Conservation (phyloP, 305 asterid genomes). For the Solanum hybrid region DNA sequence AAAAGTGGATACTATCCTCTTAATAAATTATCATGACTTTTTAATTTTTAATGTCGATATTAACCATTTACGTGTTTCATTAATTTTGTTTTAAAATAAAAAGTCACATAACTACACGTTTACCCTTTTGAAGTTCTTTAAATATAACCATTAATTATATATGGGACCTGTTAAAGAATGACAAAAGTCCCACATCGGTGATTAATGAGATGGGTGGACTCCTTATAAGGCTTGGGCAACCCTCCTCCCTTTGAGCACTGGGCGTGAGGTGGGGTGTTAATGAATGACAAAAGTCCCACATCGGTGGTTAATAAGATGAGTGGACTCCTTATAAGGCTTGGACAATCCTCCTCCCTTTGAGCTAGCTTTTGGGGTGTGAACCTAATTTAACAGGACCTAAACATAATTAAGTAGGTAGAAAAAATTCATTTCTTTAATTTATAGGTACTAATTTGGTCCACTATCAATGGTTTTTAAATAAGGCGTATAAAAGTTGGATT, state of each 20-base stretch:
- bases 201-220: too few species aligned
- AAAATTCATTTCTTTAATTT: neutral
- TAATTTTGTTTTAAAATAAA: neutral
- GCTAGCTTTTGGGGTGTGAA: too few species aligned
- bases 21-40: neutral
- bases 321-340: too few species aligned
- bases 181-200: too few species aligned
- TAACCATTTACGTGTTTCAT: neutral
- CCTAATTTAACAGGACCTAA: too few species aligned
- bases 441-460: conserved; percentile 17
- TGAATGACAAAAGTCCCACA: too few species aligned
- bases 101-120: neutral
- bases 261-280: too few species aligned
- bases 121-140: neutral
- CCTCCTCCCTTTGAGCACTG: too few species aligned
- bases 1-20: neutral
- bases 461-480: conserved; percentile 15
- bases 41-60: neutral
- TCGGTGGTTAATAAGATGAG: too few species aligned
- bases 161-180: too few species aligned
- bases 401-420: neutral
- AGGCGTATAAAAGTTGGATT: neutral
- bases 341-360: too few species aligned
- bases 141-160: neutral
- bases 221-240: too few species aligned